Percentiles rank a stretch among this genome's conserved stretches.
Conservation (phyloP, 176 grass and related monocot genomes). For the Cenchrus purpureus region DNA sequence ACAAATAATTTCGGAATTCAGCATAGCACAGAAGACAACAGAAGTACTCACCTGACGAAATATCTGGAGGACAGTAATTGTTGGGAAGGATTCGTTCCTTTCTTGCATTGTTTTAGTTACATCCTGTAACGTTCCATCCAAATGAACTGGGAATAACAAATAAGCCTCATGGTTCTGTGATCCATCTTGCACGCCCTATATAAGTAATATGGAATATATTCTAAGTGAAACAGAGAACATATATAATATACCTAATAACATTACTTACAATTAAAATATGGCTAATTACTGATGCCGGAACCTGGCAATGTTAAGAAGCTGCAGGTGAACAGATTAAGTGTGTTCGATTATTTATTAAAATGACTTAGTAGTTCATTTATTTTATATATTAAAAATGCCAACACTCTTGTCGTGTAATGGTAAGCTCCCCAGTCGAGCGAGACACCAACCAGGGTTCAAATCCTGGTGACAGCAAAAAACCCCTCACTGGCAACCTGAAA, state of each 20-base stretch:
- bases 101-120: conserved; percentile 63
- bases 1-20: background rate
- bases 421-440: too few relatives aligned
- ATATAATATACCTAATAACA: background rate
- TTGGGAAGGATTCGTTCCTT: conserved; percentile 72
- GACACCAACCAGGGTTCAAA: too few relatives aligned
- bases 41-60: conserved; percentile 75
- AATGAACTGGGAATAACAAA: conserved; percentile 89
- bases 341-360: background rate
- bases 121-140: conserved; percentile 85
- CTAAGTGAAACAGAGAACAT: background rate
- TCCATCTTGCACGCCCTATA: conserved; percentile 75
- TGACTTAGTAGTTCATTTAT: background rate
- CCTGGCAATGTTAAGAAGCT: background rate
- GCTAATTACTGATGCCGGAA: background rate
- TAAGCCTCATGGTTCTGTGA: conserved; percentile 78
- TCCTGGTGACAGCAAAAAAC: too few relatives aligned
- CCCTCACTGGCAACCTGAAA: too few relatives aligned
- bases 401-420: too few relatives aligned
- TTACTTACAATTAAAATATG: background rate
- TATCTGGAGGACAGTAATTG: conserved; percentile 77
- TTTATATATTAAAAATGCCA: background rate
- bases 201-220: conserved; percentile 31
- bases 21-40: conserved; percentile 23
- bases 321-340: background rate